Evolutionary conservation across 192 early-diverging fungal species (phyloP), one percentile per base, ranked within the genome.

Genomic region (Diversispora epigaea): DNA sequence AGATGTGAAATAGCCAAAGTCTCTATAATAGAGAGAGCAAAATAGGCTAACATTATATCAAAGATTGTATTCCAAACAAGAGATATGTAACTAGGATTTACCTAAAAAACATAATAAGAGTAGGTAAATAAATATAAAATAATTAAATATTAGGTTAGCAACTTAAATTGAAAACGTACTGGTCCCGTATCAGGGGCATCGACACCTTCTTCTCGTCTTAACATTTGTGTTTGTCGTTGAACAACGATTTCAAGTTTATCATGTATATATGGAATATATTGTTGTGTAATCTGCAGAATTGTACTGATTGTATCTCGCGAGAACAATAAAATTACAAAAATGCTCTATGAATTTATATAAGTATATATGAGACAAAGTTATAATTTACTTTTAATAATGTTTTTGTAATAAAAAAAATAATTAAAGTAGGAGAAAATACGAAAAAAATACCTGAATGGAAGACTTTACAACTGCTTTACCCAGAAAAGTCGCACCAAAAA

Each of bases 401-500:
- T 71, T 46, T 14, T 15, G 6, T 44, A 6, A 49, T 49, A 49
- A 66, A 77, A 45, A 44, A 41, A 14, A 39, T 57, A 15, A 49
- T 68, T 47, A 68, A 45, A 39, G 40, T 4, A 12, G 2, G 10
- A 5, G 41, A 46, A n/a, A 49, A 40, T 62, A 52, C 25, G 49
- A 44, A 46, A 19, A n/a, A 47, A 17, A 58, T 84, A 89, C 87
- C 87, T 94, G 95, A 21, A 97, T 90, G 43, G 90, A 87, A 44
- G 89, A 89, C 77, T 98, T 98, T 63, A 98, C 84, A 32, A 92
- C 77, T 0, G 96, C 94, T 80, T 98, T 98, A 56, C 96, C 96
- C 21, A 98, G 76, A 66, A 98, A 90, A 4, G 96, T 98, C 0
- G 96, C 96, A 0, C 94, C 94, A 82, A 96, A 98, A 82, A 97